phyloP scores from a whole-genome alignment of 768 basidiomycete species.

The Lyophyllum shimeji region DNA sequence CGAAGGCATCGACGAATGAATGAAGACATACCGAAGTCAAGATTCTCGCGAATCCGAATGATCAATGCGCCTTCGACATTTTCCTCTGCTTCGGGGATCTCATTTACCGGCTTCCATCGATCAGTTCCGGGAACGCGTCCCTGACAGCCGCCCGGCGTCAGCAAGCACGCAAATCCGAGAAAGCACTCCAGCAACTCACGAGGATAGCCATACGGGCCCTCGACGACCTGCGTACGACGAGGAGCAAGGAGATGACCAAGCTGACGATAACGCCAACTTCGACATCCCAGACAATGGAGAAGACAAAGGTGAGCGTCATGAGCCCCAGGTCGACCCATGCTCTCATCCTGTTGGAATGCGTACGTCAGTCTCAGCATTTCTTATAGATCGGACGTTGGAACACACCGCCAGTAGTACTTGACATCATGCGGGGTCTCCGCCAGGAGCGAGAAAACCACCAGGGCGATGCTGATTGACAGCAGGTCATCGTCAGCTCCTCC shows the following conservation, averaged over 20 bases:
- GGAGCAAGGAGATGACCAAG: slow-evolving; percentile 80
- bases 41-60: slow-evolving; percentile 82
- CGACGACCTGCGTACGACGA: slow-evolving; percentile 90
- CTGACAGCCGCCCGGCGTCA: slow-evolving; percentile 30
- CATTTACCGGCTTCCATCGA: slow-evolving; percentile 87
- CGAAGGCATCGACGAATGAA: background rate
- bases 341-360: slow-evolving; percentile 54
- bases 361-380: background rate
- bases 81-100: slow-evolving; percentile 83
- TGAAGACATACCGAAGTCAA: slow-evolving; percentile 76
- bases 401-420: slow-evolving; percentile 78
- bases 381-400: slow-evolving; percentile 7
- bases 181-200: slow-evolving; percentile 40
- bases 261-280: slow-evolving; percentile 93
- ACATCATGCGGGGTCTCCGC: slow-evolving; percentile 88
- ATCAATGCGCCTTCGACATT: slow-evolving; percentile 81
- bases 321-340: slow-evolving; percentile 91
- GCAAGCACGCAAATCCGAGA: background rate
- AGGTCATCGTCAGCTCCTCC: background rate
- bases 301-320: slow-evolving; percentile 84
- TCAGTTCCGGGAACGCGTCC: slow-evolving; percentile 89
- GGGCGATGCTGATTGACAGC: slow-evolving; percentile 55
- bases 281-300: slow-evolving; percentile 87
- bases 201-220: slow-evolving; percentile 89
- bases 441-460: slow-evolving; percentile 84